These are phyloP conservation scores for Rhodomyrtus tomentosa DNA, from an alignment of 345 rosid genomes.

Conservation along the genomic window DNA sequence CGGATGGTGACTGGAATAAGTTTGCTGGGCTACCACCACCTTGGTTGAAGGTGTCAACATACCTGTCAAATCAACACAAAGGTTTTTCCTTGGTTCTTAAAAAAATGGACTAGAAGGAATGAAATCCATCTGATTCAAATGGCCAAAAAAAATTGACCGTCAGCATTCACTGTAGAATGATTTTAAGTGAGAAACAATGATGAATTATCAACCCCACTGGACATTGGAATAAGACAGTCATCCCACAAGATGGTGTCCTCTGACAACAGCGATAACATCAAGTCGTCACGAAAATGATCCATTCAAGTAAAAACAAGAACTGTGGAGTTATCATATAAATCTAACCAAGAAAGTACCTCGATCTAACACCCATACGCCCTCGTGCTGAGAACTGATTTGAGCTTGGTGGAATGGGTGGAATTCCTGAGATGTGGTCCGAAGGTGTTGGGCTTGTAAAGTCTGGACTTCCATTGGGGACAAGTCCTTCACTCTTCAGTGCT, in stretches of 20 bases:
- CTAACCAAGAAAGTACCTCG: slow-evolving; percentile 41
- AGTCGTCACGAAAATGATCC: background rate
- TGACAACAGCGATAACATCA: background rate
- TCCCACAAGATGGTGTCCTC: background rate
- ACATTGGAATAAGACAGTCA: background rate
- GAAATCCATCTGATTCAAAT: background rate
- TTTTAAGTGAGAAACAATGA: background rate
- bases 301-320: background rate
- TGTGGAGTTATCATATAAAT: background rate
- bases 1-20: slow-evolving; percentile 52
- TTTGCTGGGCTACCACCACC: slow-evolving; percentile 44
- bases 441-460: slow-evolving; percentile 28
- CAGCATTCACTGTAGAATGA: background rate
- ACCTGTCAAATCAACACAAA: slow-evolving; percentile 28
- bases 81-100: background rate
- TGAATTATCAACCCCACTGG: background rate
- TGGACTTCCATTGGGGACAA: slow-evolving; percentile 41
- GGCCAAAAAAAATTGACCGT: background rate
- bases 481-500: slow-evolving; percentile 38
- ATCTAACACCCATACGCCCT: slow-evolving; percentile 74
- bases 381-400: slow-evolving; percentile 90
- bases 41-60: slow-evolving; percentile 75
- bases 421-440: slow-evolving; percentile 48
- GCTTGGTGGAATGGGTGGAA: slow-evolving; percentile 70
- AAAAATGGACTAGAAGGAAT: background rate